These are phyloP conservation scores for Dioscorea cayenensis DNA, from an alignment of 116 monocot genomes.

Conservation along the genomic window DNA sequence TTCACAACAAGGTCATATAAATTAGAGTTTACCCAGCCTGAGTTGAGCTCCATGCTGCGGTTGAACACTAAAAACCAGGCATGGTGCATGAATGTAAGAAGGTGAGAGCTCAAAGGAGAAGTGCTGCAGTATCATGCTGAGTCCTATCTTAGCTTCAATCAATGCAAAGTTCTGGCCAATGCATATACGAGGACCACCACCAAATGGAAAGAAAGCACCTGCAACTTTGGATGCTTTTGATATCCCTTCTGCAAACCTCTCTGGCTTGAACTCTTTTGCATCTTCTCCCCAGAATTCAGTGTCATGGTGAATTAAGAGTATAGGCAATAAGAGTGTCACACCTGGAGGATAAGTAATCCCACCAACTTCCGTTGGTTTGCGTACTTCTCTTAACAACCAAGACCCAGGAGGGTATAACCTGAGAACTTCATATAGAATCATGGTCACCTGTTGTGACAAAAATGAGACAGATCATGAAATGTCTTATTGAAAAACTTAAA, in stretches of 20 bases:
- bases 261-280: conserved; percentile 50
- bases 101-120: too few relatives aligned
- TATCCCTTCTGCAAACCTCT: conserved; percentile 39
- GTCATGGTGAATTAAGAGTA: conserved; percentile 41
- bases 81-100: too few relatives aligned
- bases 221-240: conserved; percentile 19
- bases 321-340: conserved; percentile 11
- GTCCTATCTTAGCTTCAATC: conserved; percentile 31
- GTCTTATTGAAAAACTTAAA: not conserved
- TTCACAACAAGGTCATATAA: too few relatives aligned
- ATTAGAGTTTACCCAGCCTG: too few relatives aligned
- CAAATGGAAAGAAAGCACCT: conserved; percentile 48
- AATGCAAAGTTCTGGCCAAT: conserved; percentile 47
- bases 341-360: conserved; percentile 10
- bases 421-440: conserved; percentile 45
- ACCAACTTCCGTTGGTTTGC: conserved; percentile 11
- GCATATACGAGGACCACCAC: conserved; percentile 40
- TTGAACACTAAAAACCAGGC: too few relatives aligned
- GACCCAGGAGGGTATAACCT: conserved; percentile 26
- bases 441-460: conserved; percentile 23
- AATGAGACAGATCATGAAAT: not conserved
- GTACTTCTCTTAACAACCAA: not conserved
- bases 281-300: conserved; percentile 42
- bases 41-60: too few relatives aligned
- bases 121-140: conserved; percentile 29